These are phyloP conservation scores for Diutina siamensis DNA, from an alignment of 1,139 yeast species.

Conservation along the genomic window DNA sequence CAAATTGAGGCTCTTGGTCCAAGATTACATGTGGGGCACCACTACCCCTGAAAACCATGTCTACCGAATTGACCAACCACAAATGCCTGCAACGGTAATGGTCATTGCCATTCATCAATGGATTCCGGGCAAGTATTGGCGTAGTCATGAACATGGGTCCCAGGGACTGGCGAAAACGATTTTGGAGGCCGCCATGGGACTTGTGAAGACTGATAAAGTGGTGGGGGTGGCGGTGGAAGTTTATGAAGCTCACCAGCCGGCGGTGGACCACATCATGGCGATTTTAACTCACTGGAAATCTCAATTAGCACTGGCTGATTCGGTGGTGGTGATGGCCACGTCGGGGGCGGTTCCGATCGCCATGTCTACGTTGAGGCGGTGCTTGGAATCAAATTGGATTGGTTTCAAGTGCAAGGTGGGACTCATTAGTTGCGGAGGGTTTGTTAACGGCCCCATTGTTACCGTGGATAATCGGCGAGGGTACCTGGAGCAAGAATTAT, in stretches of 20 bases:
- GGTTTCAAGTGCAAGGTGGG: not conserved
- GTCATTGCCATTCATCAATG: not conserved
- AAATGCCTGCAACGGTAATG: not conserved
- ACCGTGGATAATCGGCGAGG: not conserved
- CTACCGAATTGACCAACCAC: not conserved
- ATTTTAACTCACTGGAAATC: not conserved
- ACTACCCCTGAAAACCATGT: conserved; percentile 1
- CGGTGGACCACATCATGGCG: not conserved
- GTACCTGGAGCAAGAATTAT: not conserved
- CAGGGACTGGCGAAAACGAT: not conserved
- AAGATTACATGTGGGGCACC: not conserved
- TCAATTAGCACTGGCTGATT: not conserved
- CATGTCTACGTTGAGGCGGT: not conserved
- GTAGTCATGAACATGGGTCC: not conserved
- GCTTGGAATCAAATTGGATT: not conserved
- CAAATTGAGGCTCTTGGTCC: not conserved
- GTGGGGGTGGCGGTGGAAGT: not conserved
- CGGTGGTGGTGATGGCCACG: not conserved
- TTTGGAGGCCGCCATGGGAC: not conserved
- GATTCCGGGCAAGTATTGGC: not conserved
- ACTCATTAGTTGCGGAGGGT: not conserved
- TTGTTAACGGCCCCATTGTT: not conserved
- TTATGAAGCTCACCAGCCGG: not conserved
- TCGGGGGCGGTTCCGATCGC: not conserved
- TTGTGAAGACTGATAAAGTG: not conserved